These are phyloP conservation scores for Fonsecaea erecta DNA, from an alignment of 2,329 filamentous ascomycete genomes.

Conservation along the genomic window DNA sequence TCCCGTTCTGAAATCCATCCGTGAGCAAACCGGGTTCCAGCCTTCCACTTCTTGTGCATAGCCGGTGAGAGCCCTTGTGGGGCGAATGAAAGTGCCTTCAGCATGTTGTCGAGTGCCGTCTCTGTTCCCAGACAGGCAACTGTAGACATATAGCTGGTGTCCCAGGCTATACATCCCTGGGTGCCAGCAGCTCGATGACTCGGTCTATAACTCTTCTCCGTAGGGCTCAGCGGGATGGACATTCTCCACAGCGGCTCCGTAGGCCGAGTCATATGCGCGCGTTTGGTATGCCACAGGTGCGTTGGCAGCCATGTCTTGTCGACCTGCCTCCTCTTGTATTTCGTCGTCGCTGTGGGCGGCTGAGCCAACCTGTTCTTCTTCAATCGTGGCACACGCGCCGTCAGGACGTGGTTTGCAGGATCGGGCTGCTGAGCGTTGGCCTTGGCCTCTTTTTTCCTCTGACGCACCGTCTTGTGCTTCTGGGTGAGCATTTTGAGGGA, in stretches of 20 bases:
- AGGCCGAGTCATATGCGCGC: constrained; percentile 83
- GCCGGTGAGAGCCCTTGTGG: constrained; percentile 66
- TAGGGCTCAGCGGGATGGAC: constrained; percentile 80
- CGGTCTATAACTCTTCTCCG: constrained; percentile 84
- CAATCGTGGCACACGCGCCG: constrained; percentile 62
- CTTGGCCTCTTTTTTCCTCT: constrained; percentile 44
- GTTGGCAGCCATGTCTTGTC: constrained; percentile 95
- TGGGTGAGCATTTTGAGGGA: constrained; percentile 66
- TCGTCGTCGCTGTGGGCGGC: constrained; percentile 65
- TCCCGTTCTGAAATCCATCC: constrained; percentile 64
- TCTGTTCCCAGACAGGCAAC: constrained; percentile 74
- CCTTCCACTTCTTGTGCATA: constrained; percentile 72
- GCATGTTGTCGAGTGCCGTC: constrained; percentile 66
- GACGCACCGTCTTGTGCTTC: constrained; percentile 54
- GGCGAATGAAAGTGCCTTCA: constrained; percentile 68
- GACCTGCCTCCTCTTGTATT: constrained; percentile 82
- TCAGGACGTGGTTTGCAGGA: constrained; percentile 34
- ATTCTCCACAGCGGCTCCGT: constrained; percentile 87
- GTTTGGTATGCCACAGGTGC: constrained; percentile 90
- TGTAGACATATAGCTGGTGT: constrained; percentile 91
- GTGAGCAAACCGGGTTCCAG: constrained; percentile 62
- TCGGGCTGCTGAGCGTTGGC: constrained; percentile 38
- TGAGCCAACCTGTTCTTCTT: constrained; percentile 71
- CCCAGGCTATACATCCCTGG: constrained; percentile 83
- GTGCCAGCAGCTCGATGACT: constrained; percentile 79